A percentile compares a stretch with the other conserved stretches of the same genome.
These are phyloP conservation scores for Gautieria morchelliformis DNA, from an alignment of 768 basidiomycete species.

Conservation along the genomic window DNA sequence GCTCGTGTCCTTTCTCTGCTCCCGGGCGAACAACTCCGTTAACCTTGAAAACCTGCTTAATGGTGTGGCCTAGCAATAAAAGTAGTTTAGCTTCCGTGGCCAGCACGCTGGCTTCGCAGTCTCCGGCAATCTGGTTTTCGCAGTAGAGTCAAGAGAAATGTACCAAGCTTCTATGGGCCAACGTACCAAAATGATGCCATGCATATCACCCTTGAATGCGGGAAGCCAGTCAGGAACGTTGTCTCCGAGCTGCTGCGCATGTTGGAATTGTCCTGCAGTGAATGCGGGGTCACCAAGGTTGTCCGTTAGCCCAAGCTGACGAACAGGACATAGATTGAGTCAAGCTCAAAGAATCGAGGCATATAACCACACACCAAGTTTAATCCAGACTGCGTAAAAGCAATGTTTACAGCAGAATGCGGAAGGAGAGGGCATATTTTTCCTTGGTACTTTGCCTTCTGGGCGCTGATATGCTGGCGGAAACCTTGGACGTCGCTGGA, in stretches of 20 bases:
- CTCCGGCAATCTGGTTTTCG: conserved; percentile 28
- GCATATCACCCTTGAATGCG: conserved; percentile 33
- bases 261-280: conserved; percentile 29
- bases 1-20: conserved; percentile 19
- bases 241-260: conserved; percentile 31
- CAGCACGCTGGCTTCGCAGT: conserved; percentile 28
- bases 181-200: conserved; percentile 35
- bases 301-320: conserved; percentile 28
- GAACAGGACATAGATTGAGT: not conserved
- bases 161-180: conserved; percentile 1
- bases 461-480: not conserved
- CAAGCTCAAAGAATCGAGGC: not conserved
- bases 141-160: not conserved
- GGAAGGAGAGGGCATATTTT: conserved; percentile 25
- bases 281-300: conserved; percentile 31
- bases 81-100: conserved; percentile 13
- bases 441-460: not conserved
- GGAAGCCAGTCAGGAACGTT: conserved; percentile 34
- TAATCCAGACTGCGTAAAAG: conserved; percentile 44
- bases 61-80: conserved; percentile 29
- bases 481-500: not conserved
- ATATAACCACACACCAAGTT: conserved; percentile 10
- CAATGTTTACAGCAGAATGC: conserved; percentile 40
- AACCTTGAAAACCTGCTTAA: conserved; percentile 28
- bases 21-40: conserved; percentile 25